Percentiles rank a stretch among this genome's conserved stretches.
phyloP scores from a whole-genome alignment of 305 asterid species.

The Plantago lanceolata region DNA sequence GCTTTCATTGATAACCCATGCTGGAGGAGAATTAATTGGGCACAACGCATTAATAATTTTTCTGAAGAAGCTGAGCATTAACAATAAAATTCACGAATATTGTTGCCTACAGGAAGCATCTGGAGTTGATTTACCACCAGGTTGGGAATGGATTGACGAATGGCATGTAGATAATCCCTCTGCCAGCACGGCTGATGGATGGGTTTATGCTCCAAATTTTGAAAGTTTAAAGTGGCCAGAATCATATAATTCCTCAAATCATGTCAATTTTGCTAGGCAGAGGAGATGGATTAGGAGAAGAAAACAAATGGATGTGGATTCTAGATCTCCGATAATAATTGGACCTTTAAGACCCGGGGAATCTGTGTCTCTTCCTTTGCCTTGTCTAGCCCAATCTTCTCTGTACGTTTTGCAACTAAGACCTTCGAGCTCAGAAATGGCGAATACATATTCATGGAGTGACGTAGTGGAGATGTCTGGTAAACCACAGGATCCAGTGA shows the following conservation, averaged over 20 bases:
- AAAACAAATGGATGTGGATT: constrained; percentile 39
- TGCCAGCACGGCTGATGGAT: constrained; percentile 71
- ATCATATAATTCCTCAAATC: constrained; percentile 48
- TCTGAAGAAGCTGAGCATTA: constrained; percentile 6
- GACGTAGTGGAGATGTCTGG: constrained; percentile 49
- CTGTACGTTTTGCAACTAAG: constrained; percentile 58
- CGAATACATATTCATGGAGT: constrained; percentile 72
- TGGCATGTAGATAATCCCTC: constrained; percentile 73
- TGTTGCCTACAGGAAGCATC: constrained; percentile 48
- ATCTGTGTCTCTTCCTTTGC: constrained; percentile 64
- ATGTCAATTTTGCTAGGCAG: constrained; percentile 68
- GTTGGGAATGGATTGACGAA: constrained; percentile 83
- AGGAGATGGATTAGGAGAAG: constrained; percentile 85
- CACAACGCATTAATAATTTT: too few species aligned
- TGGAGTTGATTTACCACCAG: constrained; percentile 60
- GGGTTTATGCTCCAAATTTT: constrained; percentile 82
- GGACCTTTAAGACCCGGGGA: constrained; percentile 82
- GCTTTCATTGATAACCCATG: neutral
- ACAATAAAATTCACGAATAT: constrained; percentile 8
- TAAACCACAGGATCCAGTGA: constrained; percentile 43
- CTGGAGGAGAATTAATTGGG: neutral
- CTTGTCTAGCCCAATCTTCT: constrained; percentile 54
- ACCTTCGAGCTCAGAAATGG: constrained; percentile 49
- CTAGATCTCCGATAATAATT: constrained; percentile 43
- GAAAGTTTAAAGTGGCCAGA: constrained; percentile 80